A percentile compares a stretch with the other conserved stretches of the same genome.
These are phyloP conservation scores for Starmera amethionina DNA, from an alignment of 805 yeast species.

Conservation along the genomic window DNA sequence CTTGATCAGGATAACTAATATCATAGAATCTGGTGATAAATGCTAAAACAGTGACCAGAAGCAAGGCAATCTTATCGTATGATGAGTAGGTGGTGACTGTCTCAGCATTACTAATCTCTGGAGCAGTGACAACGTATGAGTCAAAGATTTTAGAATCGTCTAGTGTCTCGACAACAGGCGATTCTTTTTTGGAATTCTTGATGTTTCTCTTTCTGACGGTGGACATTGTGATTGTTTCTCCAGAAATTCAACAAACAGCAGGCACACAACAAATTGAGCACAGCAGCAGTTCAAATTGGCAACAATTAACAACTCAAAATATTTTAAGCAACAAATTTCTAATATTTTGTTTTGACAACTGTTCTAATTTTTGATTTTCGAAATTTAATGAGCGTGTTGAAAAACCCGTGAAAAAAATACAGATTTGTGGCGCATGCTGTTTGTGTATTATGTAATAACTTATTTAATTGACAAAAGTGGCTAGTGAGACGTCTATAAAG, in stretches of 20 bases:
- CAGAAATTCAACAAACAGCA: no score
- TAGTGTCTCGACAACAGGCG: background rate
- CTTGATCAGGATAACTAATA: slow-evolving; percentile 59
- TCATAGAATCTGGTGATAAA: slow-evolving; percentile 56
- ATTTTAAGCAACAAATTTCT: no score
- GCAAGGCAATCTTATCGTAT: slow-evolving; percentile 35
- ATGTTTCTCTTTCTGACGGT: slow-evolving; percentile 4
- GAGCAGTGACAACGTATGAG: background rate
- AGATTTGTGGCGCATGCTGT: no score
- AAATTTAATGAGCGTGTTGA: no score
- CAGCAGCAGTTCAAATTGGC: no score
- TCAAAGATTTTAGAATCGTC: background rate
- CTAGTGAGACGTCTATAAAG: no score
- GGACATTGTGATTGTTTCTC: background rate
- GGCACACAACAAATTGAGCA: no score
- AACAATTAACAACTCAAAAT: background rate
- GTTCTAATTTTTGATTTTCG: no score
- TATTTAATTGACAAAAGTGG: no score
- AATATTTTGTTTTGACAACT: no score
- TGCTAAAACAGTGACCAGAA: slow-evolving; percentile 55
- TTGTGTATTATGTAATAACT: no score
- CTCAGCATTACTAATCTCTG: background rate
- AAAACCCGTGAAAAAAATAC: no score
- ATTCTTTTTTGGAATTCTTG: slow-evolving; percentile 2
- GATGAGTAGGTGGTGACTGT: background rate